A percentile compares a stretch with the other conserved stretches of the same genome.
Conservation (phyloP, 768 basidiomycete genomes). For the Leccinum rimulosum region DNA sequence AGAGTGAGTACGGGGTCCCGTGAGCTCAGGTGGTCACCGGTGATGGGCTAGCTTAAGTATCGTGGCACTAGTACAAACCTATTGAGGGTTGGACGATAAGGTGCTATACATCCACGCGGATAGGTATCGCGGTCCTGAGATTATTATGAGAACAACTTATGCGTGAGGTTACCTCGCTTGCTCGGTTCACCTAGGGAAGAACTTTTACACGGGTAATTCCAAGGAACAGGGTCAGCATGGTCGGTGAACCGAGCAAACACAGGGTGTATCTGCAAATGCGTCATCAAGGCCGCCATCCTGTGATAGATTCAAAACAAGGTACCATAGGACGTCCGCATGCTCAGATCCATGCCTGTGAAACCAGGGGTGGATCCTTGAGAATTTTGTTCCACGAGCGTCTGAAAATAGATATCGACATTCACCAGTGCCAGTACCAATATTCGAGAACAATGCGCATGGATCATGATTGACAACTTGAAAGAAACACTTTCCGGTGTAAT, state of each 20-base stretch:
- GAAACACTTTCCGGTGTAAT: neutral
- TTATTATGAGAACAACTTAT: neutral
- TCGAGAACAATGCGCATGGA: neutral
- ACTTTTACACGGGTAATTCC: neutral
- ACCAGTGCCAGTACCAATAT: neutral
- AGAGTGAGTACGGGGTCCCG: neutral
- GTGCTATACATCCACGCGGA: neutral
- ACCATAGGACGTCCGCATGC: neutral
- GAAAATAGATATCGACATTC: neutral
- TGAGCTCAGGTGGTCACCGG: neutral
- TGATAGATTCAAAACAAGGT: neutral
- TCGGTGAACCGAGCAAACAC: neutral
- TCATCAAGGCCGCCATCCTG: neutral
- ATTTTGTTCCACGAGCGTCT: neutral
- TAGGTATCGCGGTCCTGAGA: neutral
- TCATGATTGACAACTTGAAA: neutral
- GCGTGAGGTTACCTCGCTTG: neutral
- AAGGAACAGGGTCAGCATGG: neutral
- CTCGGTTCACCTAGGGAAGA: neutral
- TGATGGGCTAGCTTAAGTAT: conserved; percentile 2
- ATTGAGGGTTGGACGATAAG: neutral
- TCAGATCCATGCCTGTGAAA: neutral
- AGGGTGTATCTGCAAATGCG: neutral
- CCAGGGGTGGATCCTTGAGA: neutral
- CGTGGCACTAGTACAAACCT: neutral